Base-by-base conservation (phyloP, 2,329 filamentous ascomycete species). In the Chalara sp. region DNA sequence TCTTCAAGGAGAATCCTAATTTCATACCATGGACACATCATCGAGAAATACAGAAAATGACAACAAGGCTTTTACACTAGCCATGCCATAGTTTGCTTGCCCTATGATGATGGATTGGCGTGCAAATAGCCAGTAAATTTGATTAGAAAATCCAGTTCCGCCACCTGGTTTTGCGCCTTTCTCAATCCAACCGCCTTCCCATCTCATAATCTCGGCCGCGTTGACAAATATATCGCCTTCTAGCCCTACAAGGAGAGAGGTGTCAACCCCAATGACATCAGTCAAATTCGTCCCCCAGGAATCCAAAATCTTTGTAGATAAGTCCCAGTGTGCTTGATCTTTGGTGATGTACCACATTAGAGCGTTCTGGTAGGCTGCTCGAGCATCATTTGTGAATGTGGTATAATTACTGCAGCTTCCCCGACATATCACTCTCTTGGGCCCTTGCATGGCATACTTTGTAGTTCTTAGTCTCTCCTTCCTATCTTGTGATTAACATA, bases 161-260 rank as follows among this genome's bases (percentile, higher is more conserved):
- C 70, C 70, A n/a, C 59, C 53, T 58, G 58, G 63, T n/a, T 49
- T 58, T 0, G 67, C 62, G 2, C 68, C 67, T 2, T 53, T 31
- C 50, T 73, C 70, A 0, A 58, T 57, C 70, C 70, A 72, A 28
- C 60, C 58, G 6, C 68, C 69, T 52, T 72, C 70, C 67, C 68
- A 71, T 32, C 69, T 65, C 68, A 73, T 70, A 32, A 73, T 71
- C 56, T 72, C 70, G 1, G 69, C 71, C 0, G 70, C 69, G 33
- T 73, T 73, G 21, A 64, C 68, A 6, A 72, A 64, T 12, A 72
- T 39, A 28, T 67, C 65, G 1, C 70, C 70, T 6, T 72, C 69
- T 0, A 72, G 55, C 1, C 65, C 68, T 6, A 72, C 56, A 5
- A 72, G 53, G 2, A 72, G 63, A 1, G 68, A 68, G 1, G 57